Evolutionary conservation across 1,284 basidiomycete genomes (phyloP).

Genomic region (Malassezia psittaci): DNA sequence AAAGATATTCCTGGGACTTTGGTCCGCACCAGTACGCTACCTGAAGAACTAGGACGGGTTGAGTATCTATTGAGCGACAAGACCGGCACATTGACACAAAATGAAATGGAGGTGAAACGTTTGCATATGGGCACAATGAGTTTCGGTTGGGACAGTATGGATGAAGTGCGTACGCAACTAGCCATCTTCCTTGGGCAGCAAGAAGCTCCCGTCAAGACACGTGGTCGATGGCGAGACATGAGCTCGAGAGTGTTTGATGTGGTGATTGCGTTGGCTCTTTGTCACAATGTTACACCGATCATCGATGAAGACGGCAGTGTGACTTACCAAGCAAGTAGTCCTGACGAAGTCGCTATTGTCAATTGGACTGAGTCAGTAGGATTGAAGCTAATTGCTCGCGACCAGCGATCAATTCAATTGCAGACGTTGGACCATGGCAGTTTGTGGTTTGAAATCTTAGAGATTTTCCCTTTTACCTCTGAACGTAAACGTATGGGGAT

Average conservation of each 20-base stretch:
- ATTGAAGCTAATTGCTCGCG: slow-evolving; percentile 72
- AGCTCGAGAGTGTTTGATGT: slow-evolving; percentile 87
- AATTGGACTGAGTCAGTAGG: slow-evolving; percentile 93
- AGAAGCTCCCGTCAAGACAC: background rate
- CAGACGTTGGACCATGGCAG: slow-evolving; percentile 25
- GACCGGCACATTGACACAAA: slow-evolving; percentile 94
- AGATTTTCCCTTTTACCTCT: slow-evolving; percentile 91
- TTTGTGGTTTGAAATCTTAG: slow-evolving; percentile 71
- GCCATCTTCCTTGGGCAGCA: slow-evolving; percentile 57
- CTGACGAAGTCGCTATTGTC: slow-evolving; percentile 99
- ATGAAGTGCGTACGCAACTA: slow-evolving; percentile 84
- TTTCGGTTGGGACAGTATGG: slow-evolving; percentile 92
- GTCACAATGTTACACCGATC: slow-evolving; percentile 96
- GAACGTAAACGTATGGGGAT: slow-evolving; percentile 99
- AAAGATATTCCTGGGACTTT: slow-evolving; percentile 85
- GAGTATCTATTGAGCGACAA: slow-evolving; percentile 94
- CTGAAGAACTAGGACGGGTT: slow-evolving; percentile 90
- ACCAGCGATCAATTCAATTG: slow-evolving; percentile 66
- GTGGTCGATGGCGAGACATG: slow-evolving; percentile 73
- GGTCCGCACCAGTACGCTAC: slow-evolving; percentile 88
- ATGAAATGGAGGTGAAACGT: slow-evolving; percentile 99
- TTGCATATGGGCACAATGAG: slow-evolving; percentile 98
- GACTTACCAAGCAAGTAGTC: slow-evolving; percentile 95
- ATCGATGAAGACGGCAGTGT: slow-evolving; percentile 82
- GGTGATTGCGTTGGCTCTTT: slow-evolving; percentile 81